phyloP scores from a whole-genome alignment of 345 rosid species.

The Viola odorata region DNA sequence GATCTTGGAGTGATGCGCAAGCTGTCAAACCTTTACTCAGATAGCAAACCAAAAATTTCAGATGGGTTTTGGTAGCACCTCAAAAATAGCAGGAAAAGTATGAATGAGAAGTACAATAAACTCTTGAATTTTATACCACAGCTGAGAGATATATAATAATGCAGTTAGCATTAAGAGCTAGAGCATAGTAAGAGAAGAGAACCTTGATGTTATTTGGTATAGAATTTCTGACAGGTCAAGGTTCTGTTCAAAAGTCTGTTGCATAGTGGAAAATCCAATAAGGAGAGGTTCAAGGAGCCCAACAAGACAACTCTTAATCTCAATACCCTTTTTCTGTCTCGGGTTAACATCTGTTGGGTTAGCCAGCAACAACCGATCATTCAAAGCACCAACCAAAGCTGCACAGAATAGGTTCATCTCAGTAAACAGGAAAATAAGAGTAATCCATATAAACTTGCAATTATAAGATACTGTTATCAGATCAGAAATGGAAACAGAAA shows the following conservation, averaged over 20 bases:
- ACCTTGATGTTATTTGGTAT: conserved; percentile 96
- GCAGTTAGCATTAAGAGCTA: neutral
- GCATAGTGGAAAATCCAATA: conserved; percentile 99
- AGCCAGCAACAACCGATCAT: conserved; percentile 81
- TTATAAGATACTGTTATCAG: neutral
- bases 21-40: conserved; percentile 79
- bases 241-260: conserved; percentile 86
- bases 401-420: conserved; percentile 27
- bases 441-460: conserved; percentile 4
- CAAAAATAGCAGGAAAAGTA: conserved; percentile 7
- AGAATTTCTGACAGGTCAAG: conserved; percentile 82
- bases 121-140: neutral
- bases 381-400: conserved; percentile 88
- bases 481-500: too few relatives aligned
- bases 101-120: conserved; percentile 5
- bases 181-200: conserved; percentile 15
- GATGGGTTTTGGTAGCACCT: conserved; percentile 7
- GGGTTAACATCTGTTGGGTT: conserved; percentile 83
- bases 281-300: conserved; percentile 98
- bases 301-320: conserved; percentile 86
- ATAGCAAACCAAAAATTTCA: conserved; percentile 21
- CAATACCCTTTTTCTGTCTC: conserved; percentile 77
- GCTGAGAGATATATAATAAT: neutral
- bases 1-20: conserved; percentile 90
- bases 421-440: conserved; percentile 15